Evolutionary conservation across 2,329 filamentous ascomycete species (phyloP).

Genomic region (Pseudocercospora eumusae): DNA sequence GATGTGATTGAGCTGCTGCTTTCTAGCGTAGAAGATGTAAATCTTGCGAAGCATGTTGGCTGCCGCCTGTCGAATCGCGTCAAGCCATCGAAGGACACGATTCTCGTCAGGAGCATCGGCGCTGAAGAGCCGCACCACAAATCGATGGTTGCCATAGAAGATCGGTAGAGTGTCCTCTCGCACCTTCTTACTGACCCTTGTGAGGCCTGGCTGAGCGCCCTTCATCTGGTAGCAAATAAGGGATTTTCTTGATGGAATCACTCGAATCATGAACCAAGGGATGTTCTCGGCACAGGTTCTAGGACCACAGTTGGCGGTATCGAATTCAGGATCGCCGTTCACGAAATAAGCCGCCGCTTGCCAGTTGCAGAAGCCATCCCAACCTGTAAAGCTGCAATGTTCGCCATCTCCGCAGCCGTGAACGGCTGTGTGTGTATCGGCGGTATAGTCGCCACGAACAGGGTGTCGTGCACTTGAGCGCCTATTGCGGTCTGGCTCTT

Average conservation of each 20-base stretch:
- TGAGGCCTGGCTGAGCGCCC: conserved; percentile 1
- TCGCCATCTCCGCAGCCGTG: neutral
- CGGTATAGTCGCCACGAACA: neutral
- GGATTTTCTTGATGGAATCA: neutral
- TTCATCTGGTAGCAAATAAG: neutral
- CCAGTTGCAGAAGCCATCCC: neutral
- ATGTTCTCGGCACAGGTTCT: neutral
- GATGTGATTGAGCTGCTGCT: neutral
- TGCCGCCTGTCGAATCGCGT: neutral
- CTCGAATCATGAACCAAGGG: neutral
- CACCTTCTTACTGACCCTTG: conserved; percentile 5
- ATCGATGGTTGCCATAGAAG: conserved; percentile 6
- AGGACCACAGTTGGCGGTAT: too few species aligned
- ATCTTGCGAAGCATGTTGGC: neutral
- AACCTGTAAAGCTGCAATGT: neutral
- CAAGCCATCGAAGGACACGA: neutral
- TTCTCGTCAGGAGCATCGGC: neutral
- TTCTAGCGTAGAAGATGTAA: neutral
- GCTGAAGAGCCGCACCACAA: neutral
- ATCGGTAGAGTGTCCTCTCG: conserved; percentile 5
- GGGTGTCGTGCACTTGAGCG: neutral
- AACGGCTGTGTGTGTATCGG: neutral
- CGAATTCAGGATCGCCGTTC: neutral
- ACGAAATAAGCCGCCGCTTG: neutral
- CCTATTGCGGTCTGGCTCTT: neutral